Evolutionary conservation across 2,329 filamentous ascomycete genomes (phyloP).

Genomic region (Phyllosticta citrichinensis): DNA sequence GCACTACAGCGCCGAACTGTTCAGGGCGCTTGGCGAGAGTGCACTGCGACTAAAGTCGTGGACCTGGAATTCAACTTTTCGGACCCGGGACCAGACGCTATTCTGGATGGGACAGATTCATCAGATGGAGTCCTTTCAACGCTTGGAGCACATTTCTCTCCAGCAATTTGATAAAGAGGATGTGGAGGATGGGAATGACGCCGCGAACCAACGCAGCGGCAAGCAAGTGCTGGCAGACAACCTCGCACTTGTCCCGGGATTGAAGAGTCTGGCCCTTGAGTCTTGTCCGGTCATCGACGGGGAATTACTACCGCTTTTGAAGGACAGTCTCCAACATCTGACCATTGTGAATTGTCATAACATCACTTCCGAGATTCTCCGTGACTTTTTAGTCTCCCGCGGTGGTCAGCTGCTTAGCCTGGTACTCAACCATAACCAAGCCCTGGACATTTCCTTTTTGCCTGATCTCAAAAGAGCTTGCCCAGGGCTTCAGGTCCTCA

Average conservation of each 20-base stretch:
- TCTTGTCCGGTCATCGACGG: conserved; percentile 64
- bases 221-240: conserved; percentile 40
- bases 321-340: conserved; percentile 54
- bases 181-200: conserved; percentile 3
- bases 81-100: conserved; percentile 17
- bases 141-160: conserved; percentile 24
- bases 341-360: conserved; percentile 73
- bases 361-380: conserved; percentile 56
- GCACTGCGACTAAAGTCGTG: conserved; percentile 39
- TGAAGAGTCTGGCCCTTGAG: conserved; percentile 63
- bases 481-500: conserved; percentile 58
- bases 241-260: conserved; percentile 47
- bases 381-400: conserved; percentile 54
- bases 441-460: conserved; percentile 66
- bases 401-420: conserved; percentile 59
- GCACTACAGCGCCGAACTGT: conserved; percentile 58
- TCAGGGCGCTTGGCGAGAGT: conserved; percentile 49
- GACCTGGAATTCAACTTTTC: conserved; percentile 47
- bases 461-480: conserved; percentile 56
- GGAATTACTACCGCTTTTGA: conserved; percentile 57
- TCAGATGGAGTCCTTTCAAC: conserved; percentile 32
- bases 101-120: conserved; percentile 35
- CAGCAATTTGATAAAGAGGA: conserved; percentile 22
- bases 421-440: conserved; percentile 67
- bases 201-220: conserved; percentile 25